phyloP scores from a whole-genome alignment of 2,329 filamentous ascomycete genomes.

The Stachybotrys chartarum region DNA sequence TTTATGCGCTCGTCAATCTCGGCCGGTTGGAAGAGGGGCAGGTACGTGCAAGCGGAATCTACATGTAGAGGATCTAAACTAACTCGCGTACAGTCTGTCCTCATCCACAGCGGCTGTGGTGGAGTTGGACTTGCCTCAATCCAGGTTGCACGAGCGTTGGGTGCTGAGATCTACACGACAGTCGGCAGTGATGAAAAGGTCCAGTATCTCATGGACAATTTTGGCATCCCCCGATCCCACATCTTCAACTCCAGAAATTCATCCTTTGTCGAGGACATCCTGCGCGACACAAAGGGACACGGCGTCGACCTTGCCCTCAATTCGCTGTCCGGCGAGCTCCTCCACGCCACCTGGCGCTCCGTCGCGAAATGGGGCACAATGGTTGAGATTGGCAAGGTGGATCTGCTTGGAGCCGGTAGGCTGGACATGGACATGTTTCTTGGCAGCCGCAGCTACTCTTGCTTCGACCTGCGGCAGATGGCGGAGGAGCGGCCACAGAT shows the following conservation, averaged over 20 bases:
- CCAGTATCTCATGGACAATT: conserved; percentile 15
- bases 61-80: neutral
- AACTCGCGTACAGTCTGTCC: conserved; percentile 14
- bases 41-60: conserved; percentile 2
- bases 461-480: neutral
- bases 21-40: conserved; percentile 18
- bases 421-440: conserved; percentile 38
- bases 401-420: conserved; percentile 23
- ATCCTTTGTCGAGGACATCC: conserved; percentile 15
- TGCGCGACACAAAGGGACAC: conserved; percentile 11
- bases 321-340: conserved; percentile 18
- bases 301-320: conserved; percentile 25
- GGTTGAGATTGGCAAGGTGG: conserved; percentile 27
- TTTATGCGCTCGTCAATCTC: conserved; percentile 20
- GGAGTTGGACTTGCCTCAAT: conserved; percentile 25
- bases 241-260: conserved; percentile 20
- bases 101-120: conserved; percentile 27
- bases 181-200: conserved; percentile 27
- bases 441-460: conserved; percentile 16
- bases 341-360: conserved; percentile 24
- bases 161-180: conserved; percentile 28
- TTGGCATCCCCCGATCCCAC: conserved; percentile 16
- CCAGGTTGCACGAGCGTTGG: conserved; percentile 18
- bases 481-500: neutral
- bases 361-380: conserved; percentile 25